Base-by-base conservation (phyloP, 164 flowering plant species). In the Umbellularia californica region DNA sequence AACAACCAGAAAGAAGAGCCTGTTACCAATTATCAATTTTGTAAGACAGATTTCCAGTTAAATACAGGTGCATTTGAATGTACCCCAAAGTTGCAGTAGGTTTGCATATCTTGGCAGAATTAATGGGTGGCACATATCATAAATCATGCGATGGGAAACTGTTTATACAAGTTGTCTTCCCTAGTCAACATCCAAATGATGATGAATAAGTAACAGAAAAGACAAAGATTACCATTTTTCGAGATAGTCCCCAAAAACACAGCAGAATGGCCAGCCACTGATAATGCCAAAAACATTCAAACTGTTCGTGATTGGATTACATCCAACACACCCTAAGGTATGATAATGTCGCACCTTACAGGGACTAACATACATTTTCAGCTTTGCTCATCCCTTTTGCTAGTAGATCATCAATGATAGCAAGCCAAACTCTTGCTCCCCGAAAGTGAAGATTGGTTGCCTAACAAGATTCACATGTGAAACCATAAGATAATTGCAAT, bases 1-100 rank as follows among this genome's bases (percentile, higher is more conserved):
- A 96, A 82, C 98, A 92, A 58, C 99, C 99, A 64, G 99, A 89
- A 27, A 96, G 86, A 77, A 95, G 72, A 76, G 99, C 92, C 98
- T 95, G 84, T 7, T 67, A 75, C 71, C 69, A 41, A 60, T 41
- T 33, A 3, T 23, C 35, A 63, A 41, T 41, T 35, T 23, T 27
- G 23, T 67, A 5, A 67, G 50, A 17, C 33, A 67, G 41, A 19
- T 67, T 24, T 24, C 67, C 2, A 2, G n/a, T 17, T 15, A n/a
- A 15, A 67, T 30, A 67, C 5, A 19, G 9, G 47, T 30, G 22
- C 33, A 3, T 67, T 67, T 64, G 60, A 14, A 55, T 55, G 60
- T 55, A 55, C n/a, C 60, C 60, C 60, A 55, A 20, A 55, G 10
- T 17, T 20, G 7, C n/a, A 20, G 60, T 55, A 55, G 60, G 47